Percentiles rank a stretch among this genome's conserved stretches.
Conservation (phyloP, 305 asterid genomes). For the Ruellia speciosa region DNA sequence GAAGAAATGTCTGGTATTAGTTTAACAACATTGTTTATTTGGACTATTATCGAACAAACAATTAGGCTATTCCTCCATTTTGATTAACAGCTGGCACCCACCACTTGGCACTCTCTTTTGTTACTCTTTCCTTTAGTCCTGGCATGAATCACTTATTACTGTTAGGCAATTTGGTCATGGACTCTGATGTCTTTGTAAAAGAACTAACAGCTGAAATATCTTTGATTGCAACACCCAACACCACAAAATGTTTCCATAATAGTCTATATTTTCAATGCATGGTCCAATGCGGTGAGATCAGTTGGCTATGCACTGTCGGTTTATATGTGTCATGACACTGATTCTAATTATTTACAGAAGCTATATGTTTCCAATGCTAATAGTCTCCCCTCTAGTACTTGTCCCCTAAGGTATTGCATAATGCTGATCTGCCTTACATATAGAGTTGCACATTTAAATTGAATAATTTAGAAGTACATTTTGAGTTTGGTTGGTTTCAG, state of each 20-base stretch:
- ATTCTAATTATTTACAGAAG: neutral
- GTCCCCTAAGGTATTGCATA: neutral
- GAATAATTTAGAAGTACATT: constrained; percentile 7
- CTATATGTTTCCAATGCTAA: neutral
- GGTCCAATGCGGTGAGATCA: too few species aligned
- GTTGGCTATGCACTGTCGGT: too few species aligned
- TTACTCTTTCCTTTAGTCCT: too few species aligned
- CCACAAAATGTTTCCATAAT: too few species aligned
- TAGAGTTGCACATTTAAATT: constrained; percentile 4
- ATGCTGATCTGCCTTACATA: constrained; percentile 4
- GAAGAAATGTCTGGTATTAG: neutral
- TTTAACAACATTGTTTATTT: neutral
- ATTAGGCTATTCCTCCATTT: neutral
- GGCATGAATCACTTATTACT: too few species aligned
- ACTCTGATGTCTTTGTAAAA: too few species aligned
- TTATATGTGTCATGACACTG: constrained; percentile 10
- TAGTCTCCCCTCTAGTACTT: constrained; percentile 9
- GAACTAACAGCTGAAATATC: too few species aligned
- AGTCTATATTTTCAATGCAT: too few species aligned
- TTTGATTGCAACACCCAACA: too few species aligned
- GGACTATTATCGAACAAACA: too few species aligned
- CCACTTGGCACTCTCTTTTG: neutral
- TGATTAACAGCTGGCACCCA: neutral
- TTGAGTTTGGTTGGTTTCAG: constrained; percentile 13
- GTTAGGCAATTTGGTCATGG: too few species aligned